phyloP scores from a whole-genome alignment of 371 early-diverging fungal genomes.

The Syncephalastrum contaminatum region DNA sequence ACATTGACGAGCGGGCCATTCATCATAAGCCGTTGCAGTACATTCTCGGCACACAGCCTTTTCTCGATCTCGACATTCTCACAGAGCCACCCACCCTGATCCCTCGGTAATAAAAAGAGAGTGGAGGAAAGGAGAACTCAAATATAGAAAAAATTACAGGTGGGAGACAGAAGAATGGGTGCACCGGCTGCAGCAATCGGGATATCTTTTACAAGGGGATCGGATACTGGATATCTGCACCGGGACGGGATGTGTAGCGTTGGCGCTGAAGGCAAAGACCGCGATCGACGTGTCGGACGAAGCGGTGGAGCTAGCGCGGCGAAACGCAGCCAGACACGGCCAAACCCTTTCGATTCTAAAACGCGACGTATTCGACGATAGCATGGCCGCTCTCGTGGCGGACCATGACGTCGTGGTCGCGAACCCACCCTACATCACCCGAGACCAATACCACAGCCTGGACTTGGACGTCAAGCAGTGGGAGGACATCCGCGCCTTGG shows the following conservation, averaged over 20 bases:
- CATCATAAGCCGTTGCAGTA: slow-evolving; percentile 84
- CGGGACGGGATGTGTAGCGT: slow-evolving; percentile 86
- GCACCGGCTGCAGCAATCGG: slow-evolving; percentile 48
- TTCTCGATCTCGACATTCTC: slow-evolving; percentile 72
- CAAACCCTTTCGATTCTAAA: slow-evolving; percentile 24
- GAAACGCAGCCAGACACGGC: slow-evolving; percentile 34
- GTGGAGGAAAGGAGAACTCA: background rate
- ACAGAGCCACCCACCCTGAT: slow-evolving; percentile 79
- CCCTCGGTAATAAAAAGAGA: slow-evolving; percentile 59
- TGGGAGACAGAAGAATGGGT: slow-evolving; percentile 96
- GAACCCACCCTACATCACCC: slow-evolving; percentile 93
- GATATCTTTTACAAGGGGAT: slow-evolving; percentile 21
- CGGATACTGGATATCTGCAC: slow-evolving; percentile 85
- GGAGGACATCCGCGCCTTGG: slow-evolving; percentile 85
- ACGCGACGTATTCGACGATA: slow-evolving; percentile 44
- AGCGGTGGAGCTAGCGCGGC: slow-evolving; percentile 50
- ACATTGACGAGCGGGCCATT: slow-evolving; percentile 51
- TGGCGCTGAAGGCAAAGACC: slow-evolving; percentile 66
- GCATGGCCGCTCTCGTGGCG: background rate
- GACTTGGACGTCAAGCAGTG: slow-evolving; percentile 76
- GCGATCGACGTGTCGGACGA: slow-evolving; percentile 42
- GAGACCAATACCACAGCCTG: slow-evolving; percentile 61
- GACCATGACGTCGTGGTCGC: slow-evolving; percentile 68
- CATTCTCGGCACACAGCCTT: slow-evolving; percentile 83
- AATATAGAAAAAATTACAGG: slow-evolving; percentile 23